Base-by-base conservation (phyloP, 2,329 filamentous ascomycete species). In the Fusarium goolgardi region DNA sequence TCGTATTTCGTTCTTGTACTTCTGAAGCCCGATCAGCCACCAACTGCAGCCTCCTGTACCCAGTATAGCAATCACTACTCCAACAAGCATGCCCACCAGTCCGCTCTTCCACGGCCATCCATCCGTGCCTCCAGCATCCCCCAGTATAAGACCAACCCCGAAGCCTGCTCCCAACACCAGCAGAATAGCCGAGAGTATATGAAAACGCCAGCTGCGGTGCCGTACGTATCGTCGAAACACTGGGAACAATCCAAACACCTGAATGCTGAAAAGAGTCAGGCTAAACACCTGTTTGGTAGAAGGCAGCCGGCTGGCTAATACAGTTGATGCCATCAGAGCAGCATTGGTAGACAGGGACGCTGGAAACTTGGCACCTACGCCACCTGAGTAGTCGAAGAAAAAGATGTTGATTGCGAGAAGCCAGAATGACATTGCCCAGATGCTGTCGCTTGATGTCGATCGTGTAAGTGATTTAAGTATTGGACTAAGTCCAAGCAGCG, bases 1-100 rank as follows among this genome's bases (percentile, higher is more conserved):
- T 75, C 94, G 93, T 71, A 99, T 97, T 80, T 98, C 96, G 78
- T 98, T 98, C 84, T 99, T 99, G 81, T 98, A 99, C 81, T 97
- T 95, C 80, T 99, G 96, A 78, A 99, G 79, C 11, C 94, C 92
- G 75, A 99, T 98, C 67, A 99, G 81, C 94, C 96, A 98, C 95
- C 94, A 98, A 76, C 93, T 97, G 78, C 94, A 97, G 15, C 94
- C 91, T 3, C 95, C 96, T 88, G 97, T 97, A 3, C 89, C 90
- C 55, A 97, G 78, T 6, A 90, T 88, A 1, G 91, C 90, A 23
- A 93, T 83, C 12, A 95, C 74, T n/a, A 89, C 87, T 7, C 93
- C 93, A 8, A 97, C 82, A 2, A 95, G 78, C 68, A 93, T 90
- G 15, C 96, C 96, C 4, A 92, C 81, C 25, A 95, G 72, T 20